Base-by-base conservation (phyloP, 2,329 filamentous ascomycete genomes). In the Zymoseptoria pseudotritici region DNA sequence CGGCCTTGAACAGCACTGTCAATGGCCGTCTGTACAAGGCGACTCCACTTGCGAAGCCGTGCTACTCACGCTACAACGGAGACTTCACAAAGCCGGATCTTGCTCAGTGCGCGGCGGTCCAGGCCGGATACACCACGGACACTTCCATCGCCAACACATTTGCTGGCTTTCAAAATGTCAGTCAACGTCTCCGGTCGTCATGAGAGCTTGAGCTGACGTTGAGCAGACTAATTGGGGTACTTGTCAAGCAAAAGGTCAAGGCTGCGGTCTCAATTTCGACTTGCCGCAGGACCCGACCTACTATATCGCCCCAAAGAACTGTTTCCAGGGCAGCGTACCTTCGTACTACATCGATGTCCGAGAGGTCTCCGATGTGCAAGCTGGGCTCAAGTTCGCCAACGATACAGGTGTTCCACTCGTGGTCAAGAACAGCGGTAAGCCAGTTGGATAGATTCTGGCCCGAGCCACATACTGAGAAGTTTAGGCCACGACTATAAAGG, bases 361-460 rank as follows among this genome's bases (percentile, higher is more conserved):
- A 2, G 49, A 46, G 31, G 61, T 64, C 9, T 58, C 58, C 6
- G 66, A 71, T 50, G 59, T 71, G 17, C 54, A 66, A 24, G 61
- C 65, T 26, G 65, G 59, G 0, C 53, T 70, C 13, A 56, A 54
- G 4, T 71, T 71, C 53, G 65, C 62, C n/a, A 55, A 65, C 7
- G 42, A 58, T 21, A 58, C 62, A 29, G 57, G 61, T 13, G 24
- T 70, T 6, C 64, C 62, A 7, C 58, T 71, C 11, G 66, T 67
- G 1, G 63, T 70, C 57, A 69, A 70, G 60, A 66, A 65, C 54
- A 63, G 58, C 17, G 69, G 69, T 4, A 66, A 70, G 36, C 13
- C 11, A 6, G 17, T n/a, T 20, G 59, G 65, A 2, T 64, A 57
- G 11, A 58, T 55, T 21, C 8, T 57, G 50, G 20, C 46, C 21